A percentile compares a stretch with the other conserved stretches of the same genome.
Evolutionary conservation across 352 stramenopile genomes (phyloP).

Genomic region (Stramenopiles sp.): DNA sequence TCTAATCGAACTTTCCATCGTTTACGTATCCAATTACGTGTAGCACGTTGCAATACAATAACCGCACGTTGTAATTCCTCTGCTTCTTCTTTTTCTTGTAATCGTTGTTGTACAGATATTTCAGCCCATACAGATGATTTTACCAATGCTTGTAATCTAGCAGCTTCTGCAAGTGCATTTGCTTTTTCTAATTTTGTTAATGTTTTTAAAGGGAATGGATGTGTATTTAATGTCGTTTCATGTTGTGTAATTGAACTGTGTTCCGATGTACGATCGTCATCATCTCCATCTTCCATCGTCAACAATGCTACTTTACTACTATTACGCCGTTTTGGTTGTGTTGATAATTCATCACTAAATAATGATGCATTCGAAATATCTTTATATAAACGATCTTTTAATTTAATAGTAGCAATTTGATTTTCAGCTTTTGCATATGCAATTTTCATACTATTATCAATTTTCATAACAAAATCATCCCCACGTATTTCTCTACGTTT

Average conservation of each 20-base stretch:
- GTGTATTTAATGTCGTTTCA: not conserved
- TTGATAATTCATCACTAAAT: not conserved
- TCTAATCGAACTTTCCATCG: not conserved
- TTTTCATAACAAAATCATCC: not conserved
- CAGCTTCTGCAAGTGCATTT: not conserved
- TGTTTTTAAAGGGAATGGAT: not conserved
- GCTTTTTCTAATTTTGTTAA: not conserved
- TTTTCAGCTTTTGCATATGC: not conserved
- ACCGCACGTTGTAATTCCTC: not conserved
- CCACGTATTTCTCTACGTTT: not conserved
- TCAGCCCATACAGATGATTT: not conserved
- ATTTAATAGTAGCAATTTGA: not conserved
- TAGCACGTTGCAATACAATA: not conserved
- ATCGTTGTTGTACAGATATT: not conserved
- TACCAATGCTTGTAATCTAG: not conserved
- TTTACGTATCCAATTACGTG: not conserved
- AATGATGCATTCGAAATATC: no score
- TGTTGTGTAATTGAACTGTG: no score
- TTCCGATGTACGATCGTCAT: no score
- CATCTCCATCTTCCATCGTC: not conserved
- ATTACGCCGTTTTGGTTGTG: not conserved
- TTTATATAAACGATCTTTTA: not conserved
- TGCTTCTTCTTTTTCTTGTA: not conserved
- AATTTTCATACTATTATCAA: not conserved
- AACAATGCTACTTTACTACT: not conserved